A percentile compares a stretch with the other conserved stretches of the same genome.
Conservation (phyloP, 345 rosid genomes). For the Murraya paniculata region DNA sequence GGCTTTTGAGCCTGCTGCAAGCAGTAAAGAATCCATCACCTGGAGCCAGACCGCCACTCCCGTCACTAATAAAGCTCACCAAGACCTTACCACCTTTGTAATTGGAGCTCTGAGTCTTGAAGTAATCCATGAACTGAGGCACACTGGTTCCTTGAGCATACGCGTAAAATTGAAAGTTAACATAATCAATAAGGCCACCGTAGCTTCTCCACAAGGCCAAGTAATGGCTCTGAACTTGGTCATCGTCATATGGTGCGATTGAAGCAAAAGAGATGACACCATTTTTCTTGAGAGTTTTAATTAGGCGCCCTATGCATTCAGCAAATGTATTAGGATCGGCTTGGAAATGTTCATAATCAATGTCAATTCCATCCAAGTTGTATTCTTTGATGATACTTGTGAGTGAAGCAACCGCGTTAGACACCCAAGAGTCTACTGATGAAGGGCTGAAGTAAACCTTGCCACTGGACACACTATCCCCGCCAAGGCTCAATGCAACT, state of each 20-base stretch:
- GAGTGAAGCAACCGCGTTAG: constrained; percentile 39
- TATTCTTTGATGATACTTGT: constrained; percentile 30
- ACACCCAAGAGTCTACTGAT: constrained; percentile 34
- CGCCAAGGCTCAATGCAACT: constrained; percentile 40
- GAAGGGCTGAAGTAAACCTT: constrained; percentile 31
- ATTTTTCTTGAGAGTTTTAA: constrained; percentile 28
- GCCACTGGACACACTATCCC: constrained; percentile 20
- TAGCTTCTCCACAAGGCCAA: constrained; percentile 44
- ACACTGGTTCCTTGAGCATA: constrained; percentile 27
- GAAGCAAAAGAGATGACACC: constrained; percentile 35
- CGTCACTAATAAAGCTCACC: constrained; percentile 25
- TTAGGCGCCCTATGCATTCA: constrained; percentile 37
- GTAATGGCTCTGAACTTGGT: constrained; percentile 40
- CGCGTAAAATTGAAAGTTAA: constrained; percentile 51
- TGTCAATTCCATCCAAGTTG: constrained; percentile 38
- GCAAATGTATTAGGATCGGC: constrained; percentile 34
- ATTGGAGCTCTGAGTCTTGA: constrained; percentile 27
- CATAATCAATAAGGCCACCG: constrained; percentile 33
- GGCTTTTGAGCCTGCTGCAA: constrained; percentile 29
- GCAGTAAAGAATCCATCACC: constrained; percentile 34
- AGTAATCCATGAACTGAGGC: constrained; percentile 29
- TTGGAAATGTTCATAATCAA: constrained; percentile 41
- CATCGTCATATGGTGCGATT: constrained; percentile 42
- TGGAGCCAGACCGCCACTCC: constrained; percentile 36
- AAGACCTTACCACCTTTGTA: constrained; percentile 28